Evolutionary conservation across 768 basidiomycete genomes (phyloP).

Genomic region (Pleurotus giganteus): DNA sequence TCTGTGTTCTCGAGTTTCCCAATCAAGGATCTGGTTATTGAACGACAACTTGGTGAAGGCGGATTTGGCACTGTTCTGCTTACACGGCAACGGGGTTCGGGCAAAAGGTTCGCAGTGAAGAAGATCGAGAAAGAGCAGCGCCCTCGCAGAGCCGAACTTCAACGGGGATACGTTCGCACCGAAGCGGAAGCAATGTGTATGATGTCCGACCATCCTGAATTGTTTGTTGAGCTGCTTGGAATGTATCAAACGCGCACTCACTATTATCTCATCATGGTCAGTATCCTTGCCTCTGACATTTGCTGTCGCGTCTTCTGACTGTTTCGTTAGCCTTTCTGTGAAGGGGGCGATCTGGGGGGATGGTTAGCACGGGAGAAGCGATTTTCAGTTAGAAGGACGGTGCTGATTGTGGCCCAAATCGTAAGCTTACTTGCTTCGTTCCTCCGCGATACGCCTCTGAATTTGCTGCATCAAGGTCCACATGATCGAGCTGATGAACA

Average conservation of each 20-base stretch:
- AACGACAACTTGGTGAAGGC: background rate
- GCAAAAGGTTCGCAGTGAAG: background rate
- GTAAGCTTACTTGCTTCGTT: background rate
- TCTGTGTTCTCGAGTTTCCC: background rate
- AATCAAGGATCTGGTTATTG: background rate
- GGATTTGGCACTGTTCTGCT: background rate
- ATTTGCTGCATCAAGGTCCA: background rate
- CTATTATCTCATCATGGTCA: background rate
- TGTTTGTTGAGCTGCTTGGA: background rate
- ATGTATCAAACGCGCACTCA: background rate
- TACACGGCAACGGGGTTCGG: background rate
- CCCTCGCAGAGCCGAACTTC: background rate
- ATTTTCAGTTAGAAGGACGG: background rate
- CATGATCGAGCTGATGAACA: background rate
- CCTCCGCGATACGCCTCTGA: too few relatives aligned
- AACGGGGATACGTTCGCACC: background rate
- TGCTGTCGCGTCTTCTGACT: background rate
- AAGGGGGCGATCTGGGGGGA: background rate
- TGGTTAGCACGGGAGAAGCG: background rate
- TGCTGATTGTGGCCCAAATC: background rate
- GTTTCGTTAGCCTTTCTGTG: background rate
- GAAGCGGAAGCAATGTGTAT: background rate
- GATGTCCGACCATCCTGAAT: background rate
- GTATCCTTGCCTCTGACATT: background rate
- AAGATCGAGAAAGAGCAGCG: background rate